A percentile compares a stretch with the other conserved stretches of the same genome.
phyloP scores from a whole-genome alignment of 352 stramenopile species.

The Discostella stelligera region DNA sequence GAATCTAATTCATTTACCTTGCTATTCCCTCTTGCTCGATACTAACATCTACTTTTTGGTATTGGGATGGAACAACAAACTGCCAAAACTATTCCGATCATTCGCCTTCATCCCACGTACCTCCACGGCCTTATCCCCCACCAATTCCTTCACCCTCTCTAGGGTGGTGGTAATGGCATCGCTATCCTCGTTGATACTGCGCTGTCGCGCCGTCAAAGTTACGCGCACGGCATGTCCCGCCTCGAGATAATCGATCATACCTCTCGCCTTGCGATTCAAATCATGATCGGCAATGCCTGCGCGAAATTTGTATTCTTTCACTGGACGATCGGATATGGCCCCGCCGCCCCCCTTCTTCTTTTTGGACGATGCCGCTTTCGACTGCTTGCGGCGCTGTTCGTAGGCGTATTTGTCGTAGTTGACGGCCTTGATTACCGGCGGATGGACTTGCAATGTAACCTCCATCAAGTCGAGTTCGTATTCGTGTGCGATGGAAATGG shows the following conservation, averaged over 20 bases:
- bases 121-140: constrained; percentile 58
- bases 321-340: constrained; percentile 33
- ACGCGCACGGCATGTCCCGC: constrained; percentile 68
- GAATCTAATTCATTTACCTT: neutral
- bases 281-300: constrained; percentile 72
- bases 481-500: constrained; percentile 57
- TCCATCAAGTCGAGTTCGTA: constrained; percentile 62
- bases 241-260: constrained; percentile 57
- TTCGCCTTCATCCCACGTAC: constrained; percentile 50
- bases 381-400: constrained; percentile 33
- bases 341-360: constrained; percentile 34
- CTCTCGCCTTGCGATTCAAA: constrained; percentile 60
- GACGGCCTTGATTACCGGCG: constrained; percentile 68
- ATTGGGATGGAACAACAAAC: constrained; percentile 52
- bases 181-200: constrained; percentile 48
- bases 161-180: constrained; percentile 59
- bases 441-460: constrained; percentile 42
- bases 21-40: neutral
- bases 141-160: constrained; percentile 54
- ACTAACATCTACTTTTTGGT: constrained; percentile 12
- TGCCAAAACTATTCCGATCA: constrained; percentile 44
- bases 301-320: constrained; percentile 70
- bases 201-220: constrained; percentile 54
- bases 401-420: constrained; percentile 61
- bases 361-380: constrained; percentile 19